Evolutionary conservation across 768 basidiomycete species (phyloP).

Genomic region (Lactarius hatsudake): DNA sequence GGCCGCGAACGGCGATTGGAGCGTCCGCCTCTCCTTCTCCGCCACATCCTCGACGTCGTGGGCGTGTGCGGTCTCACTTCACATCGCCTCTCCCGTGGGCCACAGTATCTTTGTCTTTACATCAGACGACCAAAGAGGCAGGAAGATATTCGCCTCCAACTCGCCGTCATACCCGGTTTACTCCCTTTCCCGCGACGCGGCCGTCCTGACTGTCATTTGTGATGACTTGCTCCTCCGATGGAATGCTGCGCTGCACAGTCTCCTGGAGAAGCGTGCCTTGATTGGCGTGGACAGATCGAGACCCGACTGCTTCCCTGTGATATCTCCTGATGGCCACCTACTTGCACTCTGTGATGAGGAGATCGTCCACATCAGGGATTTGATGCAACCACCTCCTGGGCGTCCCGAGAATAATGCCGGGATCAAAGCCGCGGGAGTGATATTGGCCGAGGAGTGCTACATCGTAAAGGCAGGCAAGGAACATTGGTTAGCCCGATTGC

Average conservation of each 20-base stretch:
- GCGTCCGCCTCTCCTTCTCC: constrained; percentile 7
- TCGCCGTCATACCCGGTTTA: constrained; percentile 14
- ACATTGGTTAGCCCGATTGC: constrained; percentile 15
- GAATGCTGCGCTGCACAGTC: background rate
- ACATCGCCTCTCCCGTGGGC: background rate
- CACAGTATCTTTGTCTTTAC: constrained; percentile 15
- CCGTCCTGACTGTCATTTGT: constrained; percentile 15
- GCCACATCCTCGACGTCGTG: constrained; percentile 10
- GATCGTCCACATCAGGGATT: constrained; percentile 15
- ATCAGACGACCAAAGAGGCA: constrained; percentile 7
- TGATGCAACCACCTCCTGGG: constrained; percentile 7
- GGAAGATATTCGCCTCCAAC: constrained; percentile 11
- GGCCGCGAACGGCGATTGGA: background rate
- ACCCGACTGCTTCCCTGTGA: constrained; percentile 17
- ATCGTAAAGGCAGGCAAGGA: constrained; percentile 10
- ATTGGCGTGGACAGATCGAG: constrained; percentile 3
- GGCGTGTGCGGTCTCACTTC: constrained; percentile 10
- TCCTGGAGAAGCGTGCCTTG: constrained; percentile 9
- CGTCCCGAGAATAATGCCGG: background rate
- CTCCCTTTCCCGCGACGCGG: constrained; percentile 15
- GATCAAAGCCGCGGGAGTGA: constrained; percentile 13
- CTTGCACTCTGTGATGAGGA: constrained; percentile 16
- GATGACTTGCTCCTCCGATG: constrained; percentile 9
- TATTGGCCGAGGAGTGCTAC: constrained; percentile 10
- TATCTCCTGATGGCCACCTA: constrained; percentile 15